phyloP scores from a whole-genome alignment of 306 rosid genomes.

The Benincasa hispida region DNA sequence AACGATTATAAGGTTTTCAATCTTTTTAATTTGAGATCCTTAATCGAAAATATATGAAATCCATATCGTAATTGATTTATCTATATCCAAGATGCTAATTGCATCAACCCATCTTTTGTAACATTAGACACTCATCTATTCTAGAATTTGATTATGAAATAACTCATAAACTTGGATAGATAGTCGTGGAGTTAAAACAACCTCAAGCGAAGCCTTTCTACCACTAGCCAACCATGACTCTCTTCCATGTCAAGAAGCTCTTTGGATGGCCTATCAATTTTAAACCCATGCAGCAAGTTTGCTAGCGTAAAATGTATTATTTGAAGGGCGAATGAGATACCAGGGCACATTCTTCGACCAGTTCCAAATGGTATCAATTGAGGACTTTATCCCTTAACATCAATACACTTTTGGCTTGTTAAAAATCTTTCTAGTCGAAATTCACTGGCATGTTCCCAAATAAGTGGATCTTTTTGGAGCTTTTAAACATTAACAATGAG shows the following conservation, averaged over 20 bases:
- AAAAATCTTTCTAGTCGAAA: slow-evolving; percentile 21
- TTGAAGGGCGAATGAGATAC: slow-evolving; percentile 5
- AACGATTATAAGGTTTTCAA: too few species aligned
- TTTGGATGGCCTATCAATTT: slow-evolving; percentile 17
- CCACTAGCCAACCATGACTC: slow-evolving; percentile 37
- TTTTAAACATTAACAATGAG: slow-evolving; percentile 9
- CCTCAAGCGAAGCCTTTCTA: slow-evolving; percentile 30
- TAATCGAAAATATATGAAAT: too few species aligned
- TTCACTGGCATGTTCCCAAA: slow-evolving; percentile 10
- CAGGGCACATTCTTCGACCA: slow-evolving; percentile 32
- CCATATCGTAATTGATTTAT: too few species aligned
- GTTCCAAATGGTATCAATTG: slow-evolving; percentile 21
- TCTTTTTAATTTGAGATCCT: too few species aligned
- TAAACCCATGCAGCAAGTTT: slow-evolving; percentile 16
- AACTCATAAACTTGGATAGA: neutral
- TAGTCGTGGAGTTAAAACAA: slow-evolving; percentile 40
- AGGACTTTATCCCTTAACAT: slow-evolving; percentile 10
- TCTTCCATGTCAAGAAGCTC: slow-evolving; percentile 33
- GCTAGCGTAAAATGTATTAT: neutral
- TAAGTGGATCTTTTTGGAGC: slow-evolving; percentile 17
- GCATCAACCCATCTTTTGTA: too few species aligned
- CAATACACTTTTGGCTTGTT: neutral
- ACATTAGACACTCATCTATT: neutral
- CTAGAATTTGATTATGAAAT: neutral
- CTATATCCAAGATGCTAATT: too few species aligned